These are phyloP conservation scores for Penicillium brasilianum DNA, from an alignment of 2,329 filamentous ascomycete genomes.

Conservation along the genomic window DNA sequence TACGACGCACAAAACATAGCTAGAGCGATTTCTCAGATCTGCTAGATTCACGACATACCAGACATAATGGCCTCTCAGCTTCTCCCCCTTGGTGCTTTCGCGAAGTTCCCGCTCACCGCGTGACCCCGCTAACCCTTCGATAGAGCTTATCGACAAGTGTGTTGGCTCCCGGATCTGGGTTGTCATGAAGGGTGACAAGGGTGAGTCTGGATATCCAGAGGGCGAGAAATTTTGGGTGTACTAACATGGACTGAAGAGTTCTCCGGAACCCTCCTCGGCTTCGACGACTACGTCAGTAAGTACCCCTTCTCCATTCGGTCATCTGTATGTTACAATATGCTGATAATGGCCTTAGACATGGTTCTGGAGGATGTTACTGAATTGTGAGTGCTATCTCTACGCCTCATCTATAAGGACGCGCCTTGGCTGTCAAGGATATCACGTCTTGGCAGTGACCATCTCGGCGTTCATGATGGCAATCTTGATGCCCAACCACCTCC, in stretches of 20 bases:
- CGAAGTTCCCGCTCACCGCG: conserved; percentile 13
- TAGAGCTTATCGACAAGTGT: conserved; percentile 98
- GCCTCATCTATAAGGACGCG: background rate
- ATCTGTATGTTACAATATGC: conserved; percentile 24
- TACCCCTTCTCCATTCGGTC: conserved; percentile 45
- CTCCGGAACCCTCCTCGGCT: conserved; percentile 89
- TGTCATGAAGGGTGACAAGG: conserved; percentile 99
- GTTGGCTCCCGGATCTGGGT: conserved; percentile 98
- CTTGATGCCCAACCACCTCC: background rate
- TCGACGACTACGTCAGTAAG: conserved; percentile 99
- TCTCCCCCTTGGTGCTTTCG: conserved; percentile 67
- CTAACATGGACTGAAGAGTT: conserved; percentile 70
- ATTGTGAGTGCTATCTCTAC: conserved; percentile 65
- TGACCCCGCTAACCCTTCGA: conserved; percentile 32
- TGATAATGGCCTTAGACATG: conserved; percentile 71
- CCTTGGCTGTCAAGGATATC: background rate
- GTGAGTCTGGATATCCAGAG: conserved; percentile 54
- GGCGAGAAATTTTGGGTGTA: background rate
- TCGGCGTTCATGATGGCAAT: background rate
- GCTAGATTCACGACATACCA: background rate
- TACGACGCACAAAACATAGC: background rate
- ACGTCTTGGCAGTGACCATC: background rate
- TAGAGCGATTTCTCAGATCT: background rate
- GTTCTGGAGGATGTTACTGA: conserved; percentile 96
- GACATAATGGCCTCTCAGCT: conserved; percentile 72